These are phyloP conservation scores for Trichoderma virens DNA, from an alignment of 495 filamentous ascomycete species.

Conservation along the genomic window DNA sequence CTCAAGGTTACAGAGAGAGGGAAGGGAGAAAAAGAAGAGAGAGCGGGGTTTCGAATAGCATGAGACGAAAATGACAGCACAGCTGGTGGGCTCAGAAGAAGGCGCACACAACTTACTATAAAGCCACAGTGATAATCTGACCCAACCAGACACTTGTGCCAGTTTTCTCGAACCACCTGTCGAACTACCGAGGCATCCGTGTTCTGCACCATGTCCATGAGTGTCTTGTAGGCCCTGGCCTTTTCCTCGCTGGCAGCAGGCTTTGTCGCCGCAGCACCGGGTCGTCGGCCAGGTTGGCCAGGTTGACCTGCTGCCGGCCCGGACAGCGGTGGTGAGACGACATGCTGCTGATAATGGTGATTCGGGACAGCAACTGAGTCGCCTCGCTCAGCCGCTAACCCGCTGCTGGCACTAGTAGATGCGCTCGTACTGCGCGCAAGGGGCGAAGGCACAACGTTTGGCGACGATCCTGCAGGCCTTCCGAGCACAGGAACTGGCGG, in stretches of 20 bases:
- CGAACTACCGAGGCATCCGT: conserved; percentile 37
- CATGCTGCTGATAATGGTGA: not conserved
- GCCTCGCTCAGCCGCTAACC: not conserved
- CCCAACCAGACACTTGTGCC: conserved; percentile 43
- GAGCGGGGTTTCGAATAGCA: not conserved
- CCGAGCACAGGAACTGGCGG: not conserved
- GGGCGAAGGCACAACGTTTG: not conserved
- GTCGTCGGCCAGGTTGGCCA: not conserved
- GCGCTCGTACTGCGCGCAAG: not conserved
- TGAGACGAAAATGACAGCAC: not conserved
- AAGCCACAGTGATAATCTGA: conserved; percentile 44
- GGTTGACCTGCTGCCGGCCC: too few species aligned
- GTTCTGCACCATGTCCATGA: conserved; percentile 17
- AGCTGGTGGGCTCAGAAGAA: too few species aligned
- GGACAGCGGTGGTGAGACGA: not conserved
- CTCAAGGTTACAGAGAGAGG: too few species aligned
- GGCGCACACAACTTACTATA: conserved; percentile 32
- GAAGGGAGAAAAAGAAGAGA: too few species aligned
- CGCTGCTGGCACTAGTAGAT: not conserved
- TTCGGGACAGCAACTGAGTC: not conserved
- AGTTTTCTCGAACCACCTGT: conserved; percentile 37
- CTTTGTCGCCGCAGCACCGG: not conserved
- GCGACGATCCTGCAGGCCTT: not conserved
- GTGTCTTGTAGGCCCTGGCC: not conserved
- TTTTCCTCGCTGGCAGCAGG: not conserved